Conservation (phyloP, 257 asterid species). For the Anisodus tanguticus region DNA sequence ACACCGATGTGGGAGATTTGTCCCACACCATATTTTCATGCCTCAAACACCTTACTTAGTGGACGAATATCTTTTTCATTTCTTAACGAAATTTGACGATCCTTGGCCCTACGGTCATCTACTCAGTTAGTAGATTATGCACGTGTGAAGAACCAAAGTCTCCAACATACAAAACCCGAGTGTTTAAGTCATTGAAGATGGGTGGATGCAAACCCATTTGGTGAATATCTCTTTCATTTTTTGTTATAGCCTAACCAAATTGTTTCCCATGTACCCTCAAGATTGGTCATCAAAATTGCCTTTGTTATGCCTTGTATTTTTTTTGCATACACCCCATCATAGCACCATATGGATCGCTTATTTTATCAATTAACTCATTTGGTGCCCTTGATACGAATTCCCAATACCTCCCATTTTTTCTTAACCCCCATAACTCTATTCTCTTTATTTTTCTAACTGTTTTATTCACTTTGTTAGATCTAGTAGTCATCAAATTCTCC, state of each 20-base stretch:
- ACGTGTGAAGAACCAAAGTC: too few relatives aligned
- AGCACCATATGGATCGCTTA: conserved; percentile 50
- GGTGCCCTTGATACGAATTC: conserved; percentile 45
- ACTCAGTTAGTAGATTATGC: too few relatives aligned
- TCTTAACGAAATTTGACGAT: too few relatives aligned
- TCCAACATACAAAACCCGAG: too few relatives aligned
- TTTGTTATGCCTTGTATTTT: conserved; percentile 35
- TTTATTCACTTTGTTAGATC: conserved; percentile 26
- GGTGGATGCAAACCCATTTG: too few relatives aligned
- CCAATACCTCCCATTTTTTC: conserved; percentile 44
- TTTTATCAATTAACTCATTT: conserved; percentile 36
- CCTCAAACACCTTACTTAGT: too few relatives aligned
- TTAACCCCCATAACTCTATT: conserved; percentile 48
- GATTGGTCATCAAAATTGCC: conserved; percentile 49
- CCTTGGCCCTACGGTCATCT: too few relatives aligned
- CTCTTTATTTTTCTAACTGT: conserved; percentile 35
- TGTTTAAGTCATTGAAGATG: too few relatives aligned
- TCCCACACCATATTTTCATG: too few relatives aligned
- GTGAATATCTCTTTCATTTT: not conserved
- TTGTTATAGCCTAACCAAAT: conserved; percentile 46
- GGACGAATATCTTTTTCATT: too few relatives aligned
- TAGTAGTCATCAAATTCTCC: conserved; percentile 41
- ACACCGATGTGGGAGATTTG: too few relatives aligned
- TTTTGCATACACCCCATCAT: conserved; percentile 56
- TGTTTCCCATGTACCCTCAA: conserved; percentile 51